Evolutionary conservation across 2,329 filamentous ascomycete species (phyloP).

Genomic region (Penicillium sclerotigenum): DNA sequence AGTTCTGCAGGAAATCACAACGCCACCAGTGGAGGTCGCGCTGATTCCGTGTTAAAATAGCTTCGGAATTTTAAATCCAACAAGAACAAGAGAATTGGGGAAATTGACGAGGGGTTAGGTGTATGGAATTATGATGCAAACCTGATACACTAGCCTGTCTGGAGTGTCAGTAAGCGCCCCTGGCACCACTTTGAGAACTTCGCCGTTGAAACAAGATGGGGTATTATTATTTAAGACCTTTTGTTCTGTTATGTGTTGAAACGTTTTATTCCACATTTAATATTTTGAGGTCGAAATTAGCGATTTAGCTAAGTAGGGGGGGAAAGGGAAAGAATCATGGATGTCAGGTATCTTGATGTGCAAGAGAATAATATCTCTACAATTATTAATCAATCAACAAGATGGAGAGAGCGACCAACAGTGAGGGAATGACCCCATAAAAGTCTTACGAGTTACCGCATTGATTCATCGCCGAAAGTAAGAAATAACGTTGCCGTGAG

Average conservation of each 20-base stretch:
- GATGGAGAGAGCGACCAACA: not conserved
- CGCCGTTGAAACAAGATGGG: too few relatives aligned
- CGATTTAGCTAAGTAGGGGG: too few relatives aligned
- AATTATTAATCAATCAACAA: not conserved
- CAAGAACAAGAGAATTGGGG: not conserved
- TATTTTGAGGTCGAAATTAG: too few relatives aligned
- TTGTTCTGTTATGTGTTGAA: not conserved
- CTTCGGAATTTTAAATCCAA: not conserved
- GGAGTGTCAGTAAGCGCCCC: constrained; percentile 2
- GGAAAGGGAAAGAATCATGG: too few relatives aligned
- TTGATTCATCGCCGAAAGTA: not conserved
- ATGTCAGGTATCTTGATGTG: too few relatives aligned
- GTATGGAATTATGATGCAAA: not conserved
- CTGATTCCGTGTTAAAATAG: not conserved
- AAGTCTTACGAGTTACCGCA: too few relatives aligned
- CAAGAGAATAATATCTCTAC: not conserved
- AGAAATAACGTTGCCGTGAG: too few relatives aligned
- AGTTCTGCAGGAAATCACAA: not conserved
- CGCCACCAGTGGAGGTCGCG: not conserved
- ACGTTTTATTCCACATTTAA: too few relatives aligned
- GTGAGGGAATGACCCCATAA: not conserved
- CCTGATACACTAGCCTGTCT: not conserved
- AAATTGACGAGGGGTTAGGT: not conserved
- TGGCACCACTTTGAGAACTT: not conserved
- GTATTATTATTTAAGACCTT: not conserved